Evolutionary conservation across 768 basidiomycete genomes (phyloP), one percentile per base, ranked within the genome.

Genomic region (Galerina sulciceps): DNA sequence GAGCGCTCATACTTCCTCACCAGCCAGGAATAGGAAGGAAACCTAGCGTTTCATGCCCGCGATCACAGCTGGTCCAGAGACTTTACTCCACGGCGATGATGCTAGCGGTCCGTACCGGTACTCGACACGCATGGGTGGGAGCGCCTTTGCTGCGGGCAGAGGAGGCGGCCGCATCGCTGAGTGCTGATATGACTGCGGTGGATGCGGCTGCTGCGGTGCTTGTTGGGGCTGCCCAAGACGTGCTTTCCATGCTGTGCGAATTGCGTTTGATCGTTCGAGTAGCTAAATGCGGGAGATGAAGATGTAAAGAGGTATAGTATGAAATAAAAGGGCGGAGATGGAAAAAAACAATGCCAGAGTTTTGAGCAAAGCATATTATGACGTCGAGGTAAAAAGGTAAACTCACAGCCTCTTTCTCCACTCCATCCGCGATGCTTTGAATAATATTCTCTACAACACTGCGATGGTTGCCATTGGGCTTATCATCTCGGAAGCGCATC

Each of bases 401-500:
- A 77, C 89, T 69, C 67, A 98, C 96, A 63, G 79, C 79, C 40
- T 93, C 86, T 67, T 91, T 90, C 68, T 96, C 94, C 38, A 99
- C 94, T 10, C 97, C 97, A 71, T 99, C 96, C 43, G 85, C 84
- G 61, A 99, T 99, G 64, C 90, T 96, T 64, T 88, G 81, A 52
- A 99, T 85, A 66, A 99, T 94, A 62, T 89, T 92, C 56, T 92
- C 86, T 46, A 98, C 94, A 55, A 94, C 86, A 31, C 76, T 83
- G 59, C 81, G 83, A 72, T 93, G 94, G 72, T 99, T 99, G 14
- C 94, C 97, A 62, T 96, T 76, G 3, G 86, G 90, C 72, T 99
- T 99, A 73, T 99, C 97, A 66, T 96, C 88, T 66, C 97, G 76
- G 71, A 96, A 96, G 45, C 97, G 86, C 86, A 99, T 88, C 84